Conservation (phyloP, 176 grass and related monocot genomes). For the Stipa capillata region DNA sequence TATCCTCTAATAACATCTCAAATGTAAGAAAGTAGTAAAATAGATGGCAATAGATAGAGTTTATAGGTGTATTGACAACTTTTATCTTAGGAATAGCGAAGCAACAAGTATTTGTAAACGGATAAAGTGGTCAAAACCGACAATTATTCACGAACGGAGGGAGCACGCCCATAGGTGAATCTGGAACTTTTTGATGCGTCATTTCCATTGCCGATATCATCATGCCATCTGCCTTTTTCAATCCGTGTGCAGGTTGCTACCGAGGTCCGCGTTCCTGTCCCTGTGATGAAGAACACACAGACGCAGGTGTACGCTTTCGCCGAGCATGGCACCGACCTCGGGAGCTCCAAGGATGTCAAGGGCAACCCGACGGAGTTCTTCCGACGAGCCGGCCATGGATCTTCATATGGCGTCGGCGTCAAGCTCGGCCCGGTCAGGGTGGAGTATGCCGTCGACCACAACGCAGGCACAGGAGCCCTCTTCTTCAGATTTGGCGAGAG, state of each 20-base stretch:
- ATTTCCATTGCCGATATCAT: not conserved
- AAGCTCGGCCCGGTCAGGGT: slow-evolving; percentile 82
- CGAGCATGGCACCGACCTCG: slow-evolving; percentile 91
- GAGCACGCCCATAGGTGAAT: no score
- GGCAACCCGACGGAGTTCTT: slow-evolving; percentile 95
- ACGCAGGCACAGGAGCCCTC: slow-evolving; percentile 70
- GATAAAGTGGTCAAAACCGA: no score
- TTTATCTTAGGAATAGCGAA: no score
- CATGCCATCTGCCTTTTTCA: no score
- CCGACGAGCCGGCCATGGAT: slow-evolving; percentile 66
- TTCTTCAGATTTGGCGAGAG: slow-evolving; percentile 93
- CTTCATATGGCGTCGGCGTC: slow-evolving; percentile 75
- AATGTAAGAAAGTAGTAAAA: no score
- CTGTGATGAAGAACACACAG: slow-evolving; percentile 53
- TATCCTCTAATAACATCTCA: no score
- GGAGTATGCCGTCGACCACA: slow-evolving; percentile 88
- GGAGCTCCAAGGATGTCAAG: slow-evolving; percentile 92
- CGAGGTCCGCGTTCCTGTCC: slow-evolving; percentile 61
- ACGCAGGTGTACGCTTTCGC: slow-evolving; percentile 72
- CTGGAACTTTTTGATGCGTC: no score
- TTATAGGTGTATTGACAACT: no score
- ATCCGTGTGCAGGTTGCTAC: slow-evolving; percentile 70
- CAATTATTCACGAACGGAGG: no score
- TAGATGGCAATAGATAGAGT: no score
- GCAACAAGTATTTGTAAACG: no score